phyloP scores from a whole-genome alignment of 257 asterid genomes.

The Mitragyna speciosa region DNA sequence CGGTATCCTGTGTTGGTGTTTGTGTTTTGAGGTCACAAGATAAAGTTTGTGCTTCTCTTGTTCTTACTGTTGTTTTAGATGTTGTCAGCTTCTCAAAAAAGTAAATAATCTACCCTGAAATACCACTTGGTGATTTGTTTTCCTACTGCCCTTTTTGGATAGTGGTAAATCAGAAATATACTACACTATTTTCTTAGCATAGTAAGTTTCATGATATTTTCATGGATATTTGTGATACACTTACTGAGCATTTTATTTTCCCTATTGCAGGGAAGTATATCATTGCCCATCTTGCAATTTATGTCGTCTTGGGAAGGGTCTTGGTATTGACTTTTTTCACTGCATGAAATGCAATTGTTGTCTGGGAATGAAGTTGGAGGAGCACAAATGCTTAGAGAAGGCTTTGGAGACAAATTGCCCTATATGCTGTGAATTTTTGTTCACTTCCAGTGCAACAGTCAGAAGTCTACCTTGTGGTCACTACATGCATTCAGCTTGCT shows the following conservation, averaged over 20 bases:
- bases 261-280: conserved; percentile 35
- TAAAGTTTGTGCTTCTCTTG: not conserved
- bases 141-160: not conserved
- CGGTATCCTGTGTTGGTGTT: not conserved
- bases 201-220: not conserved
- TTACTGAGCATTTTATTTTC: not conserved
- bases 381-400: conserved; percentile 48
- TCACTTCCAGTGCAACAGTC: conserved; percentile 46
- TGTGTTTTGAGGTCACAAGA: not conserved
- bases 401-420: conserved; percentile 51
- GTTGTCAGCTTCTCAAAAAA: too few relatives aligned
- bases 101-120: not conserved
- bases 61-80: not conserved
- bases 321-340: conserved; percentile 45
- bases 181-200: not conserved
- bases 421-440: conserved; percentile 48
- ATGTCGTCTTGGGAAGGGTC: conserved; percentile 51
- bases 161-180: not conserved
- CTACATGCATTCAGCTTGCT: conserved; percentile 55
- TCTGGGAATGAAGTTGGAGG: conserved; percentile 35
- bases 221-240: not conserved
- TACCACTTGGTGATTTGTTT: not conserved
- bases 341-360: conserved; percentile 59
- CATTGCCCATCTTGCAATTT: conserved; percentile 55
- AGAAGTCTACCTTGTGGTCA: conserved; percentile 52